These are phyloP conservation scores for Aschersonia sp. DNA, from an alignment of 2,329 filamentous ascomycete genomes.

Conservation along the genomic window DNA sequence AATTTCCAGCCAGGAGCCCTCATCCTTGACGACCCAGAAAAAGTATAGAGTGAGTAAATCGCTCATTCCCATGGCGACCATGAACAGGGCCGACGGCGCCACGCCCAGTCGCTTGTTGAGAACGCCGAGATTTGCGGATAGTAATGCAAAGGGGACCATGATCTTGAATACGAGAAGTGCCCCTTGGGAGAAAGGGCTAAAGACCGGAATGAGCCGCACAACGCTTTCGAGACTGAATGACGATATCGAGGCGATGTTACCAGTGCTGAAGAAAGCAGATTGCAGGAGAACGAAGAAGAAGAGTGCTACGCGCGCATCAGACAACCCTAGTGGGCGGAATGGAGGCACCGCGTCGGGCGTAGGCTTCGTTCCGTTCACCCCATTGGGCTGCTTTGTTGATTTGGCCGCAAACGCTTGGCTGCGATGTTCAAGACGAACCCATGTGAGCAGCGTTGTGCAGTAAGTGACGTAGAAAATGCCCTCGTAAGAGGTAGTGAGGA, in stretches of 20 bases:
- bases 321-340: constrained; percentile 56
- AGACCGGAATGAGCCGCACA: constrained; percentile 72
- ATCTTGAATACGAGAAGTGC: constrained; percentile 79
- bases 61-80: constrained; percentile 82
- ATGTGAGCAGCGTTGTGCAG: constrained; percentile 65
- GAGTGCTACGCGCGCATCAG: constrained; percentile 76
- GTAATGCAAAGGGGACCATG: constrained; percentile 81
- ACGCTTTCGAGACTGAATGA: constrained; percentile 91
- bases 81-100: constrained; percentile 79
- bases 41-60: constrained; percentile 91
- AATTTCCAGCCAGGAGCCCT: constrained; percentile 95
- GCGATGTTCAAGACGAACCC: constrained; percentile 77
- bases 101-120: constrained; percentile 74
- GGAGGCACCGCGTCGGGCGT: background rate
- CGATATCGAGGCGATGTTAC: constrained; percentile 87
- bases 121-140: constrained; percentile 88
- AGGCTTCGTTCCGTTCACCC: background rate
- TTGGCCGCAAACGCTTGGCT: background rate
- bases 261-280: constrained; percentile 91
- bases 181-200: constrained; percentile 84
- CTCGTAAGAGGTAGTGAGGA: constrained; percentile 94
- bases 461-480: constrained; percentile 92
- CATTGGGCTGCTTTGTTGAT: background rate
- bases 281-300: constrained; percentile 95
- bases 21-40: constrained; percentile 94